Percentiles rank a stretch among this genome's conserved stretches.
These are phyloP conservation scores for Carex arenaria DNA, from an alignment of 202 grass and related monocot genomes.

Conservation along the genomic window DNA sequence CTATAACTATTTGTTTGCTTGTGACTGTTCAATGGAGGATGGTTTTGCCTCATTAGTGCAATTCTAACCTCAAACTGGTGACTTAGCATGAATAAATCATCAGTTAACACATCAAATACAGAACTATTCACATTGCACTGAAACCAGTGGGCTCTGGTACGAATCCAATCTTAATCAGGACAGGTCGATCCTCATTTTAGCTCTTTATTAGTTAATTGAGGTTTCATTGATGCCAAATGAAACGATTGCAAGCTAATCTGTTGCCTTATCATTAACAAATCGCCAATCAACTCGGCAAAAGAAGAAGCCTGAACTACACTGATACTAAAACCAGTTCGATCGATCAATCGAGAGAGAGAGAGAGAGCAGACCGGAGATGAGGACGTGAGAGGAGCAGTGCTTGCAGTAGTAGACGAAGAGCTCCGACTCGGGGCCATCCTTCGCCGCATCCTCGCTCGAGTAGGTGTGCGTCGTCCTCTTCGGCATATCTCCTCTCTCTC, in stretches of 20 bases:
- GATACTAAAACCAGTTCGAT: not conserved
- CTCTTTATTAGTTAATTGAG: no score
- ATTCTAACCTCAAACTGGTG: no score
- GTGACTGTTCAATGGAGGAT: no score
- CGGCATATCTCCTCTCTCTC: conserved; percentile 47
- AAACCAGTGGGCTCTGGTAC: no score
- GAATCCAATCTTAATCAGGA: not conserved
- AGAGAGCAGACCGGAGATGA: conserved; percentile 62
- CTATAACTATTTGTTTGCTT: no score
- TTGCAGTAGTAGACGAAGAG: conserved; percentile 99
- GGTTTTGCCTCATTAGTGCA: no score
- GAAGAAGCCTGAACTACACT: no score
- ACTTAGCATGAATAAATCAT: no score
- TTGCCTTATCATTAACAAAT: not conserved
- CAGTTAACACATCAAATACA: no score
- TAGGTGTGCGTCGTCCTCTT: conserved; percentile 99
- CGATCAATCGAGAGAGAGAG: not conserved
- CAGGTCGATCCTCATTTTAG: not conserved
- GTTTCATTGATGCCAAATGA: no score
- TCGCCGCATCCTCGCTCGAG: conserved; percentile 91
- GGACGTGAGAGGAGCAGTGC: conserved; percentile 91
- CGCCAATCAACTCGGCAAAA: not conserved
- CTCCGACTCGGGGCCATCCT: conserved; percentile 88
- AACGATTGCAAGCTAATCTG: not conserved
- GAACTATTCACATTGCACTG: no score